Percentiles rank a stretch among this genome's conserved stretches.
Conservation (phyloP, 2,329 filamentous ascomycete species). For the Massarina eburnea region DNA sequence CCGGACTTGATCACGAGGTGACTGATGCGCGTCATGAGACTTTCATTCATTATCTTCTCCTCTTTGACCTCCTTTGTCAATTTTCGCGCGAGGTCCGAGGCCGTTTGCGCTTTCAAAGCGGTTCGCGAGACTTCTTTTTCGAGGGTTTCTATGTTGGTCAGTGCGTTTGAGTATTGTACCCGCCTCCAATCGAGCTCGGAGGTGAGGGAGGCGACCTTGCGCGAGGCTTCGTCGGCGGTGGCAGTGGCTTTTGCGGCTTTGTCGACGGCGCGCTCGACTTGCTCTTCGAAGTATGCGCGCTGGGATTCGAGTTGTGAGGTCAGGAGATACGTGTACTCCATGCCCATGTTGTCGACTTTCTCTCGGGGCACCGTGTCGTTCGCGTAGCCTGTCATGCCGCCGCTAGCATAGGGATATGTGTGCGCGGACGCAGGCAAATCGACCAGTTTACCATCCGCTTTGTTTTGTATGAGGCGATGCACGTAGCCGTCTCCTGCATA, state of each 20-base stretch:
- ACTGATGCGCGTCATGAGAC: conserved; percentile 78
- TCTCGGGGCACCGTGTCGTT: conserved; percentile 69
- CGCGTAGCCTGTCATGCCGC: conserved; percentile 48
- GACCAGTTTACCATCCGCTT: conserved; percentile 87
- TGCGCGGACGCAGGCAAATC: conserved; percentile 68
- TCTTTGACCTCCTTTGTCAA: conserved; percentile 78
- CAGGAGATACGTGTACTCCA: conserved; percentile 93
- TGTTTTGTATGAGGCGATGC: conserved; percentile 90
- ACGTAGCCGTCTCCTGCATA: conserved; percentile 96
- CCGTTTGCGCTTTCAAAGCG: conserved; percentile 63
- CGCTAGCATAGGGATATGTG: conserved; percentile 14
- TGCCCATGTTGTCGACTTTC: conserved; percentile 75
- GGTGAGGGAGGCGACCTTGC: conserved; percentile 53
- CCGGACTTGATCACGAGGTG: conserved; percentile 63
- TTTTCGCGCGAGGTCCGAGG: conserved; percentile 72
- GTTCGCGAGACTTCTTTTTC: conserved; percentile 70
- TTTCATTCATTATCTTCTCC: conserved; percentile 81
- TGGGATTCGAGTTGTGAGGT: conserved; percentile 93
- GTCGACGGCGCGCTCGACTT: conserved; percentile 83
- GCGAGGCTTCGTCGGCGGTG: conserved; percentile 63
- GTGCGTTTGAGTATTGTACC: conserved; percentile 52
- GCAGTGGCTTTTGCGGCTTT: conserved; percentile 77
- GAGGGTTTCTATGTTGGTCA: conserved; percentile 64
- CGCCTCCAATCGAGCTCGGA: conserved; percentile 57
- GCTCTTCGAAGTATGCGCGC: conserved; percentile 89